Conservation (phyloP, 75 land plant genomes). For the Selaginella moellendorffii region DNA sequence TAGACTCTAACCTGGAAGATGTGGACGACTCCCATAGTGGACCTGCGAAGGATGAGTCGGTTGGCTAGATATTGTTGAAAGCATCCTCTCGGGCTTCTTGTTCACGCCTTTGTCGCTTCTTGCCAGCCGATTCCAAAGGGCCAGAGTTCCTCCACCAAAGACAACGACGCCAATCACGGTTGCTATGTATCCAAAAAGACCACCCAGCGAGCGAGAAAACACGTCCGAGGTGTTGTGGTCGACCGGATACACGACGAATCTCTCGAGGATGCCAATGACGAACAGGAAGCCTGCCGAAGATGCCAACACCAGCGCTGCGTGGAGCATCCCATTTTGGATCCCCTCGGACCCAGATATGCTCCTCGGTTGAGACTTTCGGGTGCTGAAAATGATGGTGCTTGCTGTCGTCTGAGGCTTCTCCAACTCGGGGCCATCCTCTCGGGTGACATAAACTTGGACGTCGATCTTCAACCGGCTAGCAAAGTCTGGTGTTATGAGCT, state of each 20-base stretch:
- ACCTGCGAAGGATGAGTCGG: neutral
- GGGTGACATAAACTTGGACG: neutral
- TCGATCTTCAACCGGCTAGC: neutral
- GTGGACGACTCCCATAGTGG: neutral
- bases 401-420: no score
- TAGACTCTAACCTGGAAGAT: neutral
- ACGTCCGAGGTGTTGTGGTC: neutral
- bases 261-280: neutral
- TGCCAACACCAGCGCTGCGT: neutral
- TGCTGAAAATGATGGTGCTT: no score
- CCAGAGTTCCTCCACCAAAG: no score
- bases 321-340: neutral
- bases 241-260: neutral
- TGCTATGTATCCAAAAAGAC: neutral
- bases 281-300: slow-evolving; percentile 5
- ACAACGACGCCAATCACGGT: no score
- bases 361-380: no score
- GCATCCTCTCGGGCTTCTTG: neutral
- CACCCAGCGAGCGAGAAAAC: neutral
- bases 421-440: neutral
- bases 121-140: neutral
- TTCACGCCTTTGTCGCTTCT: neutral
- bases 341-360: neutral
- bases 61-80: neutral
- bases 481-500: neutral